Conservation (phyloP, 345 rosid species). For the Nasturtium officinale region DNA sequence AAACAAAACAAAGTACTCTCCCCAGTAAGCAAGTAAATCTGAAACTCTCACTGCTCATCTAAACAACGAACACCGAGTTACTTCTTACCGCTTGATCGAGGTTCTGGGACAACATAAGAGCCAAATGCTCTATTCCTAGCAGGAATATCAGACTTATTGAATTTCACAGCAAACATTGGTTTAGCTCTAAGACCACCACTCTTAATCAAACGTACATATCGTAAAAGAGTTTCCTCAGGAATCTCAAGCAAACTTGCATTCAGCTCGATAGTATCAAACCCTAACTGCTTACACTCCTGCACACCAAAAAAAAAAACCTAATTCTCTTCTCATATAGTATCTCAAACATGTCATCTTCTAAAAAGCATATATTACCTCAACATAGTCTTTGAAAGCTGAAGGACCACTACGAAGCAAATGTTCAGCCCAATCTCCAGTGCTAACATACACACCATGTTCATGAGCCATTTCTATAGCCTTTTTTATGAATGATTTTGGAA, state of each 20-base stretch:
- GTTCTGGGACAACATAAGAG: conserved; percentile 66
- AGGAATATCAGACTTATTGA: conserved; percentile 80
- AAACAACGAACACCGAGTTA: not conserved
- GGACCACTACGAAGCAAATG: conserved; percentile 72
- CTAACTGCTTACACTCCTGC: conserved; percentile 86
- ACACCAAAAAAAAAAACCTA: not conserved
- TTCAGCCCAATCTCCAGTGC: conserved; percentile 93
- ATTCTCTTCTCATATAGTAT: not conserved
- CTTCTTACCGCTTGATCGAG: conserved; percentile 73
- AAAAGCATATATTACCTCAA: conserved; percentile 55
- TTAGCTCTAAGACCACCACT: conserved; percentile 78
- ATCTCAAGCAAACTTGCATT: conserved; percentile 75
- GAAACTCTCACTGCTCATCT: not conserved
- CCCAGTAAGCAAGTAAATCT: not conserved
- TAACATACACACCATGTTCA: conserved; percentile 78
- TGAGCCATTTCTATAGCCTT: conserved; percentile 75
- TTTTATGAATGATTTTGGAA: conserved; percentile 71
- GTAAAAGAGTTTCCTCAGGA: conserved; percentile 82
- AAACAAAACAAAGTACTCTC: not conserved
- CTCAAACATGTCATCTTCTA: not conserved
- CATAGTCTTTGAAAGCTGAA: conserved; percentile 73
- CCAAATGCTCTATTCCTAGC: conserved; percentile 71
- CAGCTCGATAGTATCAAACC: conserved; percentile 84
- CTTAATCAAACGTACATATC: conserved; percentile 84
- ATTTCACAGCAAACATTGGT: conserved; percentile 75